A percentile compares a stretch with the other conserved stretches of the same genome.
Conservation (phyloP, 2,329 filamentous ascomycete genomes). For the Penicillium glabrum region DNA sequence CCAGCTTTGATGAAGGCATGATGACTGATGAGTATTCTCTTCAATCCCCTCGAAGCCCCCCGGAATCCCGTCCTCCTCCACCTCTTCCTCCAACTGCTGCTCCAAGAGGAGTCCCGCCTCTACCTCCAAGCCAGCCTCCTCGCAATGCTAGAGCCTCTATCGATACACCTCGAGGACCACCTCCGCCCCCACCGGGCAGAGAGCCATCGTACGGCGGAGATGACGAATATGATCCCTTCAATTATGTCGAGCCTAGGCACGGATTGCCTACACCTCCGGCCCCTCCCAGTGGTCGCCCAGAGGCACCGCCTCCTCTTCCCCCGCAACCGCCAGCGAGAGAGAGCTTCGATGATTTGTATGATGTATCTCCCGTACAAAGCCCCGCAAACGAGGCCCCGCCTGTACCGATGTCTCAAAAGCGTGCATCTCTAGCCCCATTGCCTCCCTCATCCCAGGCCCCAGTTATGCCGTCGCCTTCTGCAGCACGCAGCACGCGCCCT, state of each 20-base stretch:
- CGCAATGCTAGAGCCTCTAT: constrained; percentile 41
- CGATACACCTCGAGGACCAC: constrained; percentile 34
- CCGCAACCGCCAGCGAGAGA: constrained; percentile 30
- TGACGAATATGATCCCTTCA: constrained; percentile 56
- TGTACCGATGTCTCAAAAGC: constrained; percentile 39
- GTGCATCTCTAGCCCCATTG: constrained; percentile 49
- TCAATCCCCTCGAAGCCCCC: constrained; percentile 46
- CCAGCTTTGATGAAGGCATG: constrained; percentile 70
- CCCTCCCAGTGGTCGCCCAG: constrained; percentile 20
- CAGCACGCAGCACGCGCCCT: constrained; percentile 50
- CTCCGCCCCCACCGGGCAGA: constrained; percentile 47
- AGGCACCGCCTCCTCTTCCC: constrained; percentile 26
- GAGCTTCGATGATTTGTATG: constrained; percentile 49
- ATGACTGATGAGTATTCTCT: constrained; percentile 55
- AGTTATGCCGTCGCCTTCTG: constrained; percentile 46
- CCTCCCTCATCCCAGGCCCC: constrained; percentile 38
- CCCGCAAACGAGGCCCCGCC: constrained; percentile 31
- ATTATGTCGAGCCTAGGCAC: constrained; percentile 47
- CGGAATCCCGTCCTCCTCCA: constrained; percentile 41
- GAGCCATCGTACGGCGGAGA: constrained; percentile 44
- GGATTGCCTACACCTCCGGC: constrained; percentile 25
- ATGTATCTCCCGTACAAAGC: constrained; percentile 40
- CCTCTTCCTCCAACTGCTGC: constrained; percentile 59
- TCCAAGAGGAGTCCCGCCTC: constrained; percentile 64
- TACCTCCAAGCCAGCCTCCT: constrained; percentile 62